These are phyloP conservation scores for Pseudogymnoascus verrucosus DNA, from an alignment of 2,329 filamentous ascomycete species.

Conservation along the genomic window DNA sequence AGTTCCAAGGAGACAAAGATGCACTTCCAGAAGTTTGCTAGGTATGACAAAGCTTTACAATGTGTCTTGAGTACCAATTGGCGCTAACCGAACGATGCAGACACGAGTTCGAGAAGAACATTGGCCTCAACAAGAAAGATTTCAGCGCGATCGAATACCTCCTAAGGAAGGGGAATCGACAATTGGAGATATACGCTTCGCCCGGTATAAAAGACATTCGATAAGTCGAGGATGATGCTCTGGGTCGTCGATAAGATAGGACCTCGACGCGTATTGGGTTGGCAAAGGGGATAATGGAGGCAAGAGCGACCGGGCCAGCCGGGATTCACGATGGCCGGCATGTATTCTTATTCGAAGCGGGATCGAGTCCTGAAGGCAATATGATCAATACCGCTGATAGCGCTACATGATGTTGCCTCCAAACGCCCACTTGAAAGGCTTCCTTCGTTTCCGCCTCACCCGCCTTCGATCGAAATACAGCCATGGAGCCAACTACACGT, in stretches of 20 bases:
- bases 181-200: slow-evolving; percentile 59
- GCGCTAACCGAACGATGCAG: slow-evolving; percentile 33
- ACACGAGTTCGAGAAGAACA: slow-evolving; percentile 64
- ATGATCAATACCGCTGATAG: background rate
- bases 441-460: background rate
- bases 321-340: background rate
- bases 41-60: slow-evolving; percentile 36
- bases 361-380: background rate
- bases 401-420: background rate
- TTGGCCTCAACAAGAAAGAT: slow-evolving; percentile 56
- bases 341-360: background rate
- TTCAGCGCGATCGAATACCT: slow-evolving; percentile 63
- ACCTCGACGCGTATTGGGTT: background rate
- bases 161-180: slow-evolving; percentile 55
- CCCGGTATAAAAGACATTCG: slow-evolving; percentile 56
- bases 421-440: background rate
- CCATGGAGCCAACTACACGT: background rate
- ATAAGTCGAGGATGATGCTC: background rate
- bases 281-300: background rate
- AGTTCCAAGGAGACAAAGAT: slow-evolving; percentile 41
- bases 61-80: background rate
- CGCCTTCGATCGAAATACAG: background rate
- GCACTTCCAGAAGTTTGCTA: slow-evolving; percentile 57
- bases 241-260: background rate
- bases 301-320: background rate